Evolutionary conservation across 78 protist species (phyloP).

Genomic region (Tieghemostelium lacteum): DNA sequence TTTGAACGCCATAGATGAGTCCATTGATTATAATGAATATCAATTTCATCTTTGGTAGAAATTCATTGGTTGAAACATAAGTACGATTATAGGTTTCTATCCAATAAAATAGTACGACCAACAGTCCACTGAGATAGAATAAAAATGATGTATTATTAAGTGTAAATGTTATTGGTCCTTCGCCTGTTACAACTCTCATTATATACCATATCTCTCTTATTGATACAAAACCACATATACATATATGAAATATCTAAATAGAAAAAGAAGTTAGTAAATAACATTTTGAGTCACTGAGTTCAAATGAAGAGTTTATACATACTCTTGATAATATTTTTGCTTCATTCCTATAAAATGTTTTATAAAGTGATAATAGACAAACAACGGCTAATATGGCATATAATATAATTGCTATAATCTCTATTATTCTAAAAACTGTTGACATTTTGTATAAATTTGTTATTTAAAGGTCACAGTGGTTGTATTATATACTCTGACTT

Average conservation of each 20-base stretch:
- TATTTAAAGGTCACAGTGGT: too few relatives aligned
- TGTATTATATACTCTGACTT: too few relatives aligned
- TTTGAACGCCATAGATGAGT: not conserved
- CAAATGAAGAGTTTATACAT: not conserved
- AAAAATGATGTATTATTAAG: conserved; percentile 55
- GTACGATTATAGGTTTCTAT: conserved; percentile 45
- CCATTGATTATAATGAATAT: not conserved
- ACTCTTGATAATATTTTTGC: conserved; percentile 26
- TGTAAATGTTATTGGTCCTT: conserved; percentile 40
- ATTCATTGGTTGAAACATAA: conserved; percentile 30
- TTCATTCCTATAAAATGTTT: conserved; percentile 55
- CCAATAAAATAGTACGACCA: conserved; percentile 64
- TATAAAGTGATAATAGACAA: conserved; percentile 52
- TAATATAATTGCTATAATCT: conserved; percentile 25
- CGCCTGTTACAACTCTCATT: conserved; percentile 12
- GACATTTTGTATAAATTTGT: too few relatives aligned
- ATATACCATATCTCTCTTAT: conserved; percentile 54
- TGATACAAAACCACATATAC: conserved; percentile 19
- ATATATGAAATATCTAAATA: conserved; percentile 21
- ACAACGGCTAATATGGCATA: conserved; percentile 2
- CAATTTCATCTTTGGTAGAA: conserved; percentile 20
- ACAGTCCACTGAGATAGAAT: conserved; percentile 31
- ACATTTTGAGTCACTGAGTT: not conserved
- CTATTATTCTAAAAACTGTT: too few relatives aligned
- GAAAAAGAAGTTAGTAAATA: not conserved